Base-by-base conservation (phyloP, 371 early-diverging fungal species). In the Edhazardia aedis region DNA sequence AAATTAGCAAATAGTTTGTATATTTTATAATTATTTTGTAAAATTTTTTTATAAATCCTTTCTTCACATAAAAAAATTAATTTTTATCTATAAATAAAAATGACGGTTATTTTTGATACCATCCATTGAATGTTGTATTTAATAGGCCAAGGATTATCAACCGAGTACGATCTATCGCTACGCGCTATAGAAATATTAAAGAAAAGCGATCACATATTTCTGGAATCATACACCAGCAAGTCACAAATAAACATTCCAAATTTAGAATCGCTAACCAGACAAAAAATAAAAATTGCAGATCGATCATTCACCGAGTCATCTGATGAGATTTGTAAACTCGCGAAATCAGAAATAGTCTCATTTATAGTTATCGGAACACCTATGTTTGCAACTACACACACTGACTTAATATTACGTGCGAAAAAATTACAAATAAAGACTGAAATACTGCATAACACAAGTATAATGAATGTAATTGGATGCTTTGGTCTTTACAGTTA, bases 301-400 rank as follows among this genome's bases (percentile, higher is more conserved):
- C 80, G 99, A 65, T 87, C 90, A 66, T 82, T 86, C 78, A 86
- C 94, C 11, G 99, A 98, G 75, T 80, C 81, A 23, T 79, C 85
- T 40, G 89, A 88, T 64, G 67, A 71, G 18, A 89, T 98, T 59
- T 76, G 93, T 37, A 74, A 77, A 47, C 80, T 82, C 60, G 91
- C 93, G 0, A 82, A 83, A 56, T 75, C 63, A 24, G 77, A 80
- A 36, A 78, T 89, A 59, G 86, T 98, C 12, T 81, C 86, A 2
- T 88, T 98, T 52, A 74, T 98, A 50, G 99, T 98, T 4, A 91
- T 92, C 0, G 99, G 99, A 38, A 91, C 94, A 70, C 95, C 99
- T 2, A 44, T 54, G 57, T 83, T 89, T 30, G 98, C 98, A 14
- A 98, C 98, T 1, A 98, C 98, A 0, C 99, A 98, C 70, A 83